These are phyloP conservation scores for Oenanthe sinensis DNA, from an alignment of 129 eudicot species.

Conservation along the genomic window DNA sequence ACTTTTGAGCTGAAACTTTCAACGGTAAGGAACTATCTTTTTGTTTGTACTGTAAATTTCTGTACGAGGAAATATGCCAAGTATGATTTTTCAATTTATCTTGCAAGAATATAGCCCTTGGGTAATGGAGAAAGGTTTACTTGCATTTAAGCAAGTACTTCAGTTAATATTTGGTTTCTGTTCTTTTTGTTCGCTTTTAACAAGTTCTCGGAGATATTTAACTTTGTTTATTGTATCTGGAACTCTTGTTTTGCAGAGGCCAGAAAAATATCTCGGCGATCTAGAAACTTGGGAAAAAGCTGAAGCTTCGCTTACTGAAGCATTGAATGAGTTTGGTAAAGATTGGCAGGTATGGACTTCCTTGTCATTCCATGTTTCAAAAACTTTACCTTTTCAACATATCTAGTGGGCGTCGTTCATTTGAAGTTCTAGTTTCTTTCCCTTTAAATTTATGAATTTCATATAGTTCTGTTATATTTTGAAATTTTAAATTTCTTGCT, in stretches of 20 bases:
- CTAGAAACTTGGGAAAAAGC: conserved; percentile 87
- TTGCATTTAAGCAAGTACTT: too few species aligned
- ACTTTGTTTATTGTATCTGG: background rate
- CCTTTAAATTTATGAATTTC: background rate
- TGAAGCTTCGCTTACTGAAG: conserved; percentile 78
- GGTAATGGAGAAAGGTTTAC: too few species aligned
- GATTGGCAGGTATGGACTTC: conserved; percentile 62
- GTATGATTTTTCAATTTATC: background rate
- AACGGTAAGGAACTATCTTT: conserved; percentile 33
- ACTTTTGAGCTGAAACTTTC: conserved; percentile 91
- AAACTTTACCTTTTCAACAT: background rate
- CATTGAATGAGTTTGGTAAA: conserved; percentile 75
- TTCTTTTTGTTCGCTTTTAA: background rate
- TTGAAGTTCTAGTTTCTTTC: background rate
- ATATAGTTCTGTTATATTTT: background rate
- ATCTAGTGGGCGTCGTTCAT: background rate
- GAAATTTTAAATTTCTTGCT: background rate
- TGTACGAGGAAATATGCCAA: background rate
- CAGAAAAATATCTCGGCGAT: conserved; percentile 93
- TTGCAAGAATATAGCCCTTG: background rate
- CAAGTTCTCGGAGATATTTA: background rate
- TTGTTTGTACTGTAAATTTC: background rate
- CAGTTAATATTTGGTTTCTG: too few species aligned
- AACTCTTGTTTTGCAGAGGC: conserved; percentile 50
- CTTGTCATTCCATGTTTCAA: background rate